These are phyloP conservation scores for Penicillium maclennaniae DNA, from an alignment of 495 filamentous ascomycete species.

Conservation along the genomic window DNA sequence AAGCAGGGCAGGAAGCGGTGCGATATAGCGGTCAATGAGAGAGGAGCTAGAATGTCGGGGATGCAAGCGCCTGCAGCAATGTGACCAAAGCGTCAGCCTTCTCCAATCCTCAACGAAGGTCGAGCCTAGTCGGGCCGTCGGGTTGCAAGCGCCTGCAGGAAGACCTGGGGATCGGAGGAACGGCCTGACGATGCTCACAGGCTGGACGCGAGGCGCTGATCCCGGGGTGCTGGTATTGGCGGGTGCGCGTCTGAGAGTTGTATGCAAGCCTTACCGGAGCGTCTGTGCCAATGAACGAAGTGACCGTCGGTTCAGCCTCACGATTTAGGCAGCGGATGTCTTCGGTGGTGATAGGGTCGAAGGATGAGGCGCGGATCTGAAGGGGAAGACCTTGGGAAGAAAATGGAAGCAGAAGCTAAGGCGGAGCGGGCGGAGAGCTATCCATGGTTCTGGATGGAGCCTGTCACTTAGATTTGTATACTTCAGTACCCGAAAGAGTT, in stretches of 20 bases:
- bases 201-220: conserved; percentile 13
- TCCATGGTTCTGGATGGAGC: conserved; percentile 23
- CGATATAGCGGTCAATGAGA: neutral
- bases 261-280: conserved; percentile 13
- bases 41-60: conserved; percentile 1
- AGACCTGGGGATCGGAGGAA: conserved; percentile 17
- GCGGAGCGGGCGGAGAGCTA: conserved; percentile 24
- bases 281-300: conserved; percentile 24
- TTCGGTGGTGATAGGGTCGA: neutral
- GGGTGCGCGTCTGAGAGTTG: conserved; percentile 20
- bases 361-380: conserved; percentile 1
- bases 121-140: conserved; percentile 22
- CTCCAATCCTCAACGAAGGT: conserved; percentile 5
- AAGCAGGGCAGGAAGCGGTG: neutral
- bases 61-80: conserved; percentile 15
- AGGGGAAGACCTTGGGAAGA: neutral
- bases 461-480: neutral
- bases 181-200: conserved; percentile 26
- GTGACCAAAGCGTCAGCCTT: conserved; percentile 18
- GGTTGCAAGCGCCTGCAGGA: conserved; percentile 27
- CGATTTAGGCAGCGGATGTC: conserved; percentile 37
- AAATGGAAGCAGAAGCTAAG: conserved; percentile 12
- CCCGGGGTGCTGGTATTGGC: conserved; percentile 24
- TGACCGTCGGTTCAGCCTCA: conserved; percentile 38
- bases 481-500: neutral